phyloP scores from a whole-genome alignment of 352 stramenopile species.

The Elongisporangium undulatum region DNA sequence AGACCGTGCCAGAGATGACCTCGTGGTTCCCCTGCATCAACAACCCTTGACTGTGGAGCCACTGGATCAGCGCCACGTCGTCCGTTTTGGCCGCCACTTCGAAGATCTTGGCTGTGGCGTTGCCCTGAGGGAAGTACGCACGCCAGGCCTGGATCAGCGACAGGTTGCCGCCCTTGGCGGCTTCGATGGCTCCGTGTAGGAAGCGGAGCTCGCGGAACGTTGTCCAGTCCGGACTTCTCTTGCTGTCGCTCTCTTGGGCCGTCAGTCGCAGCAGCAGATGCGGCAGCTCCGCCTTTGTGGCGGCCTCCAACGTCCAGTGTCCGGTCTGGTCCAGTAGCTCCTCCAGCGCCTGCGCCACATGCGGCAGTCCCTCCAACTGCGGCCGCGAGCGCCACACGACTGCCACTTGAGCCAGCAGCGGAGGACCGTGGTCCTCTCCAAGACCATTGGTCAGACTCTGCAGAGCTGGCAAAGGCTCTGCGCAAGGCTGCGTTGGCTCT shows the following conservation, averaged over 20 bases:
- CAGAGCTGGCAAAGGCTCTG: not conserved
- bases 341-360: slow-evolving; percentile 34
- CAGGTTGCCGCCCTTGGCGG: not conserved
- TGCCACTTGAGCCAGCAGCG: slow-evolving; percentile 10
- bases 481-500: not conserved
- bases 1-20: slow-evolving; percentile 32
- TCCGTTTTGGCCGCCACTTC: slow-evolving; percentile 15
- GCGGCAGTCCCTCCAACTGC: slow-evolving; percentile 21
- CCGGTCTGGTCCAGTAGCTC: slow-evolving; percentile 26
- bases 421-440: not conserved
- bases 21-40: slow-evolving; percentile 23
- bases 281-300: slow-evolving; percentile 28
- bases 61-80: slow-evolving; percentile 30
- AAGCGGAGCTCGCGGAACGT: not conserved
- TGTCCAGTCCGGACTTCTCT: not conserved
- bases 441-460: too few relatives aligned
- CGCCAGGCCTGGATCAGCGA: not conserved
- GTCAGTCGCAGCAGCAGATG: slow-evolving; percentile 31
- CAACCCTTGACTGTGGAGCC: slow-evolving; percentile 21
- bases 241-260: slow-evolving; percentile 4
- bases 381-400: slow-evolving; percentile 15
- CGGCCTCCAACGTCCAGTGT: slow-evolving; percentile 33
- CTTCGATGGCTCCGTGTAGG: not conserved
- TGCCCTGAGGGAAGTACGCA: not conserved
- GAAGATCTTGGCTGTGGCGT: not conserved